Percentiles rank a stretch among this genome's conserved stretches.
phyloP scores from a whole-genome alignment of 139 green algal genomes.

The Chlorella sp. region DNA sequence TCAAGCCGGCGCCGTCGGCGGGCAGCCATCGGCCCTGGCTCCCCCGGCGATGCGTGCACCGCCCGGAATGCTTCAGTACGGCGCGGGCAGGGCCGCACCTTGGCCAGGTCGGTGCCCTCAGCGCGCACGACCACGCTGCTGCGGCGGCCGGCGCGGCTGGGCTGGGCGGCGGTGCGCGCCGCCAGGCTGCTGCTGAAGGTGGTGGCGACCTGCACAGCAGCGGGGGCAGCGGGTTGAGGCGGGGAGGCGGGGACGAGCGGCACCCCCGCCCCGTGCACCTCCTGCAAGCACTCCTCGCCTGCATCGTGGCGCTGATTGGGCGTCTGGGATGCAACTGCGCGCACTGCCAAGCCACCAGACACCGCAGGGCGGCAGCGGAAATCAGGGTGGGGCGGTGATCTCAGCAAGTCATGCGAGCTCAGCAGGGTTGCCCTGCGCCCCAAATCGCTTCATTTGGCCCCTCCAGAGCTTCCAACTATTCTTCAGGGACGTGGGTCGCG shows the following conservation, averaged over 20 bases:
- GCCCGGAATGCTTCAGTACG: too few species aligned
- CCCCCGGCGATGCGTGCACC: background rate
- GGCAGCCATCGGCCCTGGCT: background rate
- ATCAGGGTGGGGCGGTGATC: too few species aligned
- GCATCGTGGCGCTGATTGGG: constrained; percentile 3
- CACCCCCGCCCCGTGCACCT: too few species aligned
- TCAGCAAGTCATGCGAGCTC: too few species aligned
- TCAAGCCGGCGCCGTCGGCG: background rate
- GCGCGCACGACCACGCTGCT: constrained; percentile 43
- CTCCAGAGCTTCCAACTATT: too few species aligned
- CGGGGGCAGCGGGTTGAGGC: background rate
- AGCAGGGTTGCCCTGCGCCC: too few species aligned
- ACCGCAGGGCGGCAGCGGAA: too few species aligned
- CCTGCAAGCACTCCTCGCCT: background rate
- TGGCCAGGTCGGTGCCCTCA: constrained; percentile 40
- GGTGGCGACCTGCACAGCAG: background rate
- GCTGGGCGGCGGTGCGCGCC: constrained; percentile 18
- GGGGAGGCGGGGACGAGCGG: background rate
- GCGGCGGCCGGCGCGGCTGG: constrained; percentile 12
- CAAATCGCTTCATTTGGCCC: too few species aligned
- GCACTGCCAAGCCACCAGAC: too few species aligned
- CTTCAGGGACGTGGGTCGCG: too few species aligned
- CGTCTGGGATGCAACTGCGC: too few species aligned
- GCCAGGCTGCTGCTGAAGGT: constrained; percentile 21
- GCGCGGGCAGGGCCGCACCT: constrained; percentile 14